Evolutionary conservation across 208 protist genomes (phyloP).

Genomic region (Leishmania braziliensis): DNA sequence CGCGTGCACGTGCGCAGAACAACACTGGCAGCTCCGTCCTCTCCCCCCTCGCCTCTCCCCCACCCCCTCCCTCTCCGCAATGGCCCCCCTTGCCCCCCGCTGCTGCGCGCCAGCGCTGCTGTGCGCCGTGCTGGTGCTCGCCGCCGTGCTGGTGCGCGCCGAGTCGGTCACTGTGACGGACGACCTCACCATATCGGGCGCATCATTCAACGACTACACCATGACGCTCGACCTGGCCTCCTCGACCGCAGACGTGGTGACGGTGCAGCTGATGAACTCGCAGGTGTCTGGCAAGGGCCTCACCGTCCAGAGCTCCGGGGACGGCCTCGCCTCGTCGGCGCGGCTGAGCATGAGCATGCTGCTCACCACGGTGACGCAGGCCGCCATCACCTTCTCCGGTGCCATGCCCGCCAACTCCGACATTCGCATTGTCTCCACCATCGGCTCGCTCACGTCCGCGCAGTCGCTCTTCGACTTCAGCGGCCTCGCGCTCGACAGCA

Average conservation of each 20-base stretch:
- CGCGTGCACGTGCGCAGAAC: background rate
- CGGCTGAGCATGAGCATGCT: slow-evolving; percentile 20
- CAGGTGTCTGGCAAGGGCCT: slow-evolving; percentile 17
- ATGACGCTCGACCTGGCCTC: slow-evolving; percentile 14
- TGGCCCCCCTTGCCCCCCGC: background rate
- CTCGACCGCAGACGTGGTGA: slow-evolving; percentile 5
- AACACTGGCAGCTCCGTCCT: background rate
- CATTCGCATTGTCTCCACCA: slow-evolving; percentile 26
- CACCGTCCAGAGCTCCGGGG: slow-evolving; percentile 4
- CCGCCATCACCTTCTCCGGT: slow-evolving; percentile 13
- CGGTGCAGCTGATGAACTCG: slow-evolving; percentile 17
- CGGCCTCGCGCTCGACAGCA: slow-evolving; percentile 12
- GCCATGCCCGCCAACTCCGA: slow-evolving; percentile 25
- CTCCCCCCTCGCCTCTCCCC: background rate
- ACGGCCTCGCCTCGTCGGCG: background rate
- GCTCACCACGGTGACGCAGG: slow-evolving; percentile 5
- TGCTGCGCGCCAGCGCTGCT: slow-evolving; percentile 18
- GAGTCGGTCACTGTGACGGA: background rate
- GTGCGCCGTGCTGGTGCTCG: slow-evolving; percentile 25
- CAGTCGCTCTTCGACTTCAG: slow-evolving; percentile 34
- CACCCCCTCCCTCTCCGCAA: background rate
- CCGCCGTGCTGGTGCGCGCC: slow-evolving; percentile 15
- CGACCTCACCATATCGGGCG: slow-evolving; percentile 4
- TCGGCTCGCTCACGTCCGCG: slow-evolving; percentile 6
- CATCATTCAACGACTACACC: slow-evolving; percentile 14